These are phyloP conservation scores for Hypoxylon trugodes DNA, from an alignment of 495 filamentous ascomycete genomes.

Conservation along the genomic window DNA sequence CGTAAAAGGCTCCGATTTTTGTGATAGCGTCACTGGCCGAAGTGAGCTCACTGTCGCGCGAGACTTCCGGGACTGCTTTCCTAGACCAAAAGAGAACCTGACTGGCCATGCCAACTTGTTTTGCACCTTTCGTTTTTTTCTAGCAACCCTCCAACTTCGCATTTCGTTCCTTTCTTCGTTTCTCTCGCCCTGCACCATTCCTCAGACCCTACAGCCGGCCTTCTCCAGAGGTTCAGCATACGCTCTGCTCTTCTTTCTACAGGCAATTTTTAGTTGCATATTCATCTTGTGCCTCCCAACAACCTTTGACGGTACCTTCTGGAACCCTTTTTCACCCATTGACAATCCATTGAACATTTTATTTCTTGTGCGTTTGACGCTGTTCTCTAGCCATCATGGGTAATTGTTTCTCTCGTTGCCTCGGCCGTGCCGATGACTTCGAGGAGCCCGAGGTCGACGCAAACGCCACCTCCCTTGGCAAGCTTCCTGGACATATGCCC, in stretches of 20 bases:
- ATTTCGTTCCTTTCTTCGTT: too few relatives aligned
- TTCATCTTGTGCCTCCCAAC: too few relatives aligned
- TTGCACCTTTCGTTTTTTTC: too few relatives aligned
- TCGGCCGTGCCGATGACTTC: background rate
- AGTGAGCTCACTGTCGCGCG: too few relatives aligned
- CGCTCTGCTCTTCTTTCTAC: too few relatives aligned
- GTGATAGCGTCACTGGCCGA: too few relatives aligned
- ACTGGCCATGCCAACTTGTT: too few relatives aligned
- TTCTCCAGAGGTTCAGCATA: background rate
- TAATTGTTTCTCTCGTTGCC: slow-evolving; percentile 11
- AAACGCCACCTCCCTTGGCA: background rate
- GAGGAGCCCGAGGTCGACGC: background rate
- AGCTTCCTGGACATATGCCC: background rate
- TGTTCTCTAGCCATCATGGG: slow-evolving; percentile 2
- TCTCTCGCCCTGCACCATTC: background rate
- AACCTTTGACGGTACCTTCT: background rate
- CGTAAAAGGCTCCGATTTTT: too few relatives aligned
- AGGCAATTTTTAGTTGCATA: too few relatives aligned
- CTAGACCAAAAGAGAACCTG: too few relatives aligned
- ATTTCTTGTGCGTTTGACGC: background rate
- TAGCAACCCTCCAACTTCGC: too few relatives aligned
- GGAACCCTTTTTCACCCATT: background rate
- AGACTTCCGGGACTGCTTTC: too few relatives aligned
- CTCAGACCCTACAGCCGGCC: background rate
- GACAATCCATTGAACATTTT: background rate